These are phyloP conservation scores for Calonectria pseudoturangicola DNA, from an alignment of 2,329 filamentous ascomycete species.

Conservation along the genomic window DNA sequence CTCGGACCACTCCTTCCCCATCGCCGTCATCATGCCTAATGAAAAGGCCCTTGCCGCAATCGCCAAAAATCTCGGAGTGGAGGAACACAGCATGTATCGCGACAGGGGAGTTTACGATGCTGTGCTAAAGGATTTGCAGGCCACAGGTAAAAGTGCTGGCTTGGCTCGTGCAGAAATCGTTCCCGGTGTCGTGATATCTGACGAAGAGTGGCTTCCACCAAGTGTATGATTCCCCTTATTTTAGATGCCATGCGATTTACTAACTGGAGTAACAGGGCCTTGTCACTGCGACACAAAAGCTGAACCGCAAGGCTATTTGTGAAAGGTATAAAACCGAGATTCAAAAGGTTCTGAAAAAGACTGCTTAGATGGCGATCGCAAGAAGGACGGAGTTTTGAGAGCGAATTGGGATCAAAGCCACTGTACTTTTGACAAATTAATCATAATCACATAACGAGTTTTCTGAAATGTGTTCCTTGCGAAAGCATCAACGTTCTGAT, in stretches of 20 bases:
- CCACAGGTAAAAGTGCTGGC: slow-evolving; percentile 77
- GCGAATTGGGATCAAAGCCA: too few relatives aligned
- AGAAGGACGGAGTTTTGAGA: too few relatives aligned
- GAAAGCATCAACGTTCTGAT: too few relatives aligned
- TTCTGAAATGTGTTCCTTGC: too few relatives aligned
- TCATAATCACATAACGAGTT: too few relatives aligned
- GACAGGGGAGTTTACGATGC: slow-evolving; percentile 77
- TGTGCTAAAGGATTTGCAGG: slow-evolving; percentile 80
- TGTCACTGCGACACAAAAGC: slow-evolving; percentile 76
- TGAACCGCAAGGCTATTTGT: slow-evolving; percentile 71
- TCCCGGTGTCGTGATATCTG: slow-evolving; percentile 83
- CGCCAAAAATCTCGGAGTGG: slow-evolving; percentile 76
- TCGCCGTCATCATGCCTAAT: slow-evolving; percentile 85
- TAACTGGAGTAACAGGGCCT: slow-evolving; percentile 66
- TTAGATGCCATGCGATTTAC: background rate
- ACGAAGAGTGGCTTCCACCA: slow-evolving; percentile 90
- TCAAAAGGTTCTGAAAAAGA: slow-evolving; percentile 58
- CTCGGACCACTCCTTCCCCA: slow-evolving; percentile 81
- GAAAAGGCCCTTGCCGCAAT: slow-evolving; percentile 76
- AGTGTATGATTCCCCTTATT: slow-evolving; percentile 76
- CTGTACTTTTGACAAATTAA: too few relatives aligned
- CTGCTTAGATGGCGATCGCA: background rate
- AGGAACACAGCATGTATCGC: slow-evolving; percentile 79
- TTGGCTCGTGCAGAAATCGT: slow-evolving; percentile 84
- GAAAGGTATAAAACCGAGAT: slow-evolving; percentile 70